Evolutionary conservation across 768 basidiomycete genomes (phyloP).

Genomic region (Tubosaeta sp.): DNA sequence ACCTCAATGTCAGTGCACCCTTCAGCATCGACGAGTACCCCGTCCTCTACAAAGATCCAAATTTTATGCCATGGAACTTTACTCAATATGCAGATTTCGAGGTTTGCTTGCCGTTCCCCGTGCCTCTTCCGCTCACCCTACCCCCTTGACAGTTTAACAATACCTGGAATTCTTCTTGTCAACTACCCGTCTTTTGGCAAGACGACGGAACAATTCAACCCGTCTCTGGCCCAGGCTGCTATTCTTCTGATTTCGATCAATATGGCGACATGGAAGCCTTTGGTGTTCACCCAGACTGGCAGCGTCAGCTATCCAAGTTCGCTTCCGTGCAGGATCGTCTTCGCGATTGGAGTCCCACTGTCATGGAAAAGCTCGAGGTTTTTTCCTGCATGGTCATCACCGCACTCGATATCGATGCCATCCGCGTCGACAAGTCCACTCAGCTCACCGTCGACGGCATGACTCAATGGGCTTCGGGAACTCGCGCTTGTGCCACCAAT

Average conservation of each 20-base stretch:
- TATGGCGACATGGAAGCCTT: slow-evolving; percentile 98
- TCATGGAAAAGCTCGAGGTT: slow-evolving; percentile 69
- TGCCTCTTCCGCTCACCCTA: background rate
- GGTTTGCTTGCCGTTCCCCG: slow-evolving; percentile 34
- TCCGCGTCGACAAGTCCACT: slow-evolving; percentile 93
- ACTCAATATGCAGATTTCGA: slow-evolving; percentile 79
- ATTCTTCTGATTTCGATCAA: slow-evolving; percentile 85
- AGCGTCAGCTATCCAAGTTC: slow-evolving; percentile 92
- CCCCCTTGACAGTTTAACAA: slow-evolving; percentile 53
- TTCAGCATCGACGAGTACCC: slow-evolving; percentile 74
- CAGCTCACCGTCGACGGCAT: slow-evolving; percentile 85
- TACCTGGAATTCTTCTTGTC: slow-evolving; percentile 67
- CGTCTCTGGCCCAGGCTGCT: slow-evolving; percentile 67
- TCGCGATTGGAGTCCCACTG: slow-evolving; percentile 81
- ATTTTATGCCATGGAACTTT: slow-evolving; percentile 82
- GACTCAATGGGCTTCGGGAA: slow-evolving; percentile 67
- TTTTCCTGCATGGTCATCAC: slow-evolving; percentile 87
- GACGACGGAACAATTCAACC: slow-evolving; percentile 57
- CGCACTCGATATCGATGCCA: slow-evolving; percentile 87
- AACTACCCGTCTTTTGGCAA: slow-evolving; percentile 75
- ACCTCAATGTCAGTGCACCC: slow-evolving; percentile 72
- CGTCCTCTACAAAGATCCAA: slow-evolving; percentile 69
- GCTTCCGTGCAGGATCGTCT: slow-evolving; percentile 96
- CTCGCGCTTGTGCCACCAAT: slow-evolving; percentile 66
- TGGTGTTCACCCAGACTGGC: slow-evolving; percentile 92